Evolutionary conservation across 1,284 basidiomycete genomes (phyloP), one percentile per base, ranked within the genome.

Genomic region (Microbotryum saponariae): DNA sequence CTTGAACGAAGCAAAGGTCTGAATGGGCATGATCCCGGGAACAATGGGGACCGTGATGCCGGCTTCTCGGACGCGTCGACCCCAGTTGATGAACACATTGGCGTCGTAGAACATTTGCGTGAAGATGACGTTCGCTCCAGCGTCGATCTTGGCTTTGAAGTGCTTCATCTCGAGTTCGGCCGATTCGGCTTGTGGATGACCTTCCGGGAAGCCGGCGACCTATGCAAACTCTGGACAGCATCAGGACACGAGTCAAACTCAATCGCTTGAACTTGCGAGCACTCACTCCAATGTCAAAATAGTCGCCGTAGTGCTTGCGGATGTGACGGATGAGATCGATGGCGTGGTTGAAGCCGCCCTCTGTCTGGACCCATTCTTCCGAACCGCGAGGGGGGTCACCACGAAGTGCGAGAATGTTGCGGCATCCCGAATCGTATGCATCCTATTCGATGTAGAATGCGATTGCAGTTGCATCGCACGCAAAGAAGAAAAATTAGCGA

Each of bases 101-200:
- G 88, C 85, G 71, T 97, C 93, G 78, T 98, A 99, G 77, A 99
- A 99, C 58, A 98, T 82, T 73, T 99, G 96, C 0, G 96, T 97
- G 64, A 98, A 82, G 69, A 99, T 90, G 75, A 93, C 97, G 67
- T 96, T 87, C 1, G 93, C 92, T 6, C 96, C 96, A 0, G 91
- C 91, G 65, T 97, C 89, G 33, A 97, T 85, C 77, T 98, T 98
- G 50, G 82, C 81, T 76, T 91, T 91, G 63, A 98, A 79, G 71
- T 85, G 80, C 3, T 80, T 77, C 23, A 98, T 80, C 71, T 94
- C 88, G n/a, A 78, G 78, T 56, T 89, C 85, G 65, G 84, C 83
- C 6, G 78, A 76, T 25, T 82, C 77, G 51, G 81, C 81, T 70
- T 91, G 87, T 6, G 85, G 81, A 74, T 97, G 89, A 3, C 91